Conservation (phyloP, 768 basidiomycete species). For the Cyathus striatus region DNA sequence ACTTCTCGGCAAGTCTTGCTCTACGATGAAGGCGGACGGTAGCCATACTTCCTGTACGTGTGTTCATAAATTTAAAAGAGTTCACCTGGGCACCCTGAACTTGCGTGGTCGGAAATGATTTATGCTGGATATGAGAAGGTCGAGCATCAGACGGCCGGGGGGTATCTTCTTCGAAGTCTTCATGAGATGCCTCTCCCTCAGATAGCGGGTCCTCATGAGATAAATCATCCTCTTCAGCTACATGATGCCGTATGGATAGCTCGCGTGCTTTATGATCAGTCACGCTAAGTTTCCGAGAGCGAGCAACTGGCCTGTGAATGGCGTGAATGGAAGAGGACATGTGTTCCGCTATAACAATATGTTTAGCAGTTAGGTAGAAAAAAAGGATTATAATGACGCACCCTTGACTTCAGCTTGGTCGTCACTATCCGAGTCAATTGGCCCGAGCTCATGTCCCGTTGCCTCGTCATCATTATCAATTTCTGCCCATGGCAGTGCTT, state of each 20-base stretch:
- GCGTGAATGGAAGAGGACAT: slow-evolving; percentile 86
- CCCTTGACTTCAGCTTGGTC: slow-evolving; percentile 24
- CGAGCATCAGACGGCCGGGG: slow-evolving; percentile 28
- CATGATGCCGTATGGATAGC: slow-evolving; percentile 11
- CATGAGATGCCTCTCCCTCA: slow-evolving; percentile 48
- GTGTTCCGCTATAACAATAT: slow-evolving; percentile 28
- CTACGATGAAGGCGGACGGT: slow-evolving; percentile 69
- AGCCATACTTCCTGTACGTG: slow-evolving; percentile 60
- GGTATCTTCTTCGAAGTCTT: slow-evolving; percentile 58
- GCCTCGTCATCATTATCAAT: slow-evolving; percentile 67
- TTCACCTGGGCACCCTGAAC: not conserved
- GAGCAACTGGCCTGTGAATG: slow-evolving; percentile 77
- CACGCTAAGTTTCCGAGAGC: slow-evolving; percentile 43
- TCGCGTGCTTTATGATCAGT: slow-evolving; percentile 13
- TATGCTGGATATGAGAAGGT: slow-evolving; percentile 6
- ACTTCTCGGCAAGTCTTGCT: slow-evolving; percentile 76
- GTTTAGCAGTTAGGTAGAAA: slow-evolving; percentile 3
- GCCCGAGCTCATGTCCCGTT: slow-evolving; percentile 31
- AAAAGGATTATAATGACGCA: not conserved
- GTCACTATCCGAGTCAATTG: slow-evolving; percentile 57
- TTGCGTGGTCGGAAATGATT: slow-evolving; percentile 3
- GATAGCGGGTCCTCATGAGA: slow-evolving; percentile 25
- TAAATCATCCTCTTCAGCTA: slow-evolving; percentile 23
- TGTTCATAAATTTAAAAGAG: slow-evolving; percentile 20
- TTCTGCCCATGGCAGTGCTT: slow-evolving; percentile 77